phyloP scores from a whole-genome alignment of 202 grass and related monocot genomes.

The Carex arenaria region DNA sequence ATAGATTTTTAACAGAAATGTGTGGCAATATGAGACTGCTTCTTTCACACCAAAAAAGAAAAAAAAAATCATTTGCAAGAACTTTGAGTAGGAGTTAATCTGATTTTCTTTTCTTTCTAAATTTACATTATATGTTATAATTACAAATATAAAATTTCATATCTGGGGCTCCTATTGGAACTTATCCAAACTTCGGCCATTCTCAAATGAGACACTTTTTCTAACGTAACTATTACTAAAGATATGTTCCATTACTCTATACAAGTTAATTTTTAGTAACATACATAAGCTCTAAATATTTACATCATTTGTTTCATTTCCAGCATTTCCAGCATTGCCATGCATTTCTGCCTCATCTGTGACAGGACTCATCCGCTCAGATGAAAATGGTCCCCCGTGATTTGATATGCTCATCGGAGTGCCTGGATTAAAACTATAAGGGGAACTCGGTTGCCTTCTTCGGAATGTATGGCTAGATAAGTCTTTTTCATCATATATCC shows the following conservation, averaged over 20 bases:
- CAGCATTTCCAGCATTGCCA: neutral
- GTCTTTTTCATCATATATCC: conserved; percentile 48
- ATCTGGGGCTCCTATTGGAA: neutral
- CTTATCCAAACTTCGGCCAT: neutral
- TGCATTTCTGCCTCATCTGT: neutral
- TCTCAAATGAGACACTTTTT: neutral
- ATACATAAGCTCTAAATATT: neutral
- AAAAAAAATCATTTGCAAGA: neutral
- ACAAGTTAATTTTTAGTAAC: neutral
- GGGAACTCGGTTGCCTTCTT: neutral
- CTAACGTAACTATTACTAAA: neutral
- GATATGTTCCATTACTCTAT: neutral
- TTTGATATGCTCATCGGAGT: neutral
- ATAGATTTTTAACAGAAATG: neutral
- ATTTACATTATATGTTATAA: neutral
- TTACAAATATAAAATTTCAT: no score
- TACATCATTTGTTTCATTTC: neutral
- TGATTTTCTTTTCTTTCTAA: neutral
- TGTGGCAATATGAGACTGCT: neutral
- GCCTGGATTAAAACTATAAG: neutral
- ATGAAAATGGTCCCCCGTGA: neutral
- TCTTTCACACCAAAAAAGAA: neutral
- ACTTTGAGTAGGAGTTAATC: neutral
- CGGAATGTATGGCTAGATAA: conserved; percentile 49
- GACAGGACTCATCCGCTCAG: neutral